phyloP scores from a whole-genome alignment of 495 filamentous ascomycete genomes.

The Hypoxylon crocopeplum region DNA sequence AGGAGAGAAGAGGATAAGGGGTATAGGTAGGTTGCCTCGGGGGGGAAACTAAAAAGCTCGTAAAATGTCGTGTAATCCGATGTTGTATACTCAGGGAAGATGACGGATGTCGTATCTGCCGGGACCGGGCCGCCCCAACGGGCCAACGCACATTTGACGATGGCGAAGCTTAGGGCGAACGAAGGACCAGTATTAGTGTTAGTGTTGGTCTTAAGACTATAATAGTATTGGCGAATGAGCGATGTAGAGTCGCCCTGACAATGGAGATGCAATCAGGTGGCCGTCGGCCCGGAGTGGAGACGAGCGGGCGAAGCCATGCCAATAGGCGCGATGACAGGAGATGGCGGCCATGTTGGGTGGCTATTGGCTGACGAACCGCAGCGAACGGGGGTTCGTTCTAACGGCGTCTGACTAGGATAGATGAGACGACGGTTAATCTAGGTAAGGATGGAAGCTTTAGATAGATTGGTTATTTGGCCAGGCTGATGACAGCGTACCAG shows the following conservation, averaged over 20 bases:
- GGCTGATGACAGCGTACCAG: no score
- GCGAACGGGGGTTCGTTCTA: slow-evolving; percentile 10
- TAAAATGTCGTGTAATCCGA: slow-evolving; percentile 36
- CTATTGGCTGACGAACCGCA: slow-evolving; percentile 30
- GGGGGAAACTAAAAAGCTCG: slow-evolving; percentile 28
- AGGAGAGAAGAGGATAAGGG: slow-evolving; percentile 5
- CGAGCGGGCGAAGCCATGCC: slow-evolving; percentile 14
- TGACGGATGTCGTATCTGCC: slow-evolving; percentile 34
- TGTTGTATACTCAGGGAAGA: slow-evolving; percentile 24
- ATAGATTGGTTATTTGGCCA: no score
- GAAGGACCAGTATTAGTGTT: slow-evolving; percentile 1
- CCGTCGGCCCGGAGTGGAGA: slow-evolving; percentile 24
- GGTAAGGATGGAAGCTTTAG: no score
- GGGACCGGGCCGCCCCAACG: slow-evolving; percentile 37
- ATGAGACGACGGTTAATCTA: no score
- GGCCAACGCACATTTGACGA: slow-evolving; percentile 33
- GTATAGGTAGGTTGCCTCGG: slow-evolving; percentile 30
- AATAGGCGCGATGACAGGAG: slow-evolving; percentile 23
- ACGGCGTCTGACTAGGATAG: neutral
- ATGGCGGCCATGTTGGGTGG: slow-evolving; percentile 13
- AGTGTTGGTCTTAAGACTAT: no score
- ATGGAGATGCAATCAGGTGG: slow-evolving; percentile 1
- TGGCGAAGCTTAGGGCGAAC: slow-evolving; percentile 21
- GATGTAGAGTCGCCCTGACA: neutral
- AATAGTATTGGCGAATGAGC: neutral